Base-by-base conservation (phyloP, 495 filamentous ascomycete species). In the Parathielavia hyrcaniae region DNA sequence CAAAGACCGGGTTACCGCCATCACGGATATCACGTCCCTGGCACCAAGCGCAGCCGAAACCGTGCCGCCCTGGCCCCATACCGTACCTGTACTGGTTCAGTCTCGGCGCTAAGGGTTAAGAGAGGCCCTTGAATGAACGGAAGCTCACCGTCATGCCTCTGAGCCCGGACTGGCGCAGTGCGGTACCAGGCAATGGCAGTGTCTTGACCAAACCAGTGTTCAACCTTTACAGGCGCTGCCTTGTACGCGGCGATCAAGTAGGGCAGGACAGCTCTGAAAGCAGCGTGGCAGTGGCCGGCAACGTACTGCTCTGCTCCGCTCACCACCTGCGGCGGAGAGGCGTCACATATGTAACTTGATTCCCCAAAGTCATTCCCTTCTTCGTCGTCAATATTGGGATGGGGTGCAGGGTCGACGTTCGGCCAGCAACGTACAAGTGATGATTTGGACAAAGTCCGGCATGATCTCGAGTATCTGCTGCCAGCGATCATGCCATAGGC, bases 341-440 rank as follows among this genome's bases (percentile, higher is more conserved):
- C 74, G 5, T 80, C 81, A 35, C 82, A 83, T 58, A 91, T 84
- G 61, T 91, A 89, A 72, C 87, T 86, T 9, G 82, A 81, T 68
- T 91, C 87, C 45, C 86, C 87, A 55, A 80, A 90, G 67, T 90
- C 87, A 57, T 90, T 90, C 87, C 87, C 89, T 68, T 70, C n/a
- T 73, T 20, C 76, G 16, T 0, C 56, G 60, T 66, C 43, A 62
- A 53, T 11, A 44, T 20, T 41, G 2, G 47, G 40, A 40, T 4
- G 19, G 23, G 47, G 20, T 14, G 45, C 38, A 2, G 22, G 26
- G 2, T 45, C 16, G 7, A 19, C 12, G 17, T 11, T 13, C 17
- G 17, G 32, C 5, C 36, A 39, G 16, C 17, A 11, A 14, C 65
- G 34, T 59, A 70, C 69, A 71, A 17, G 69, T 75, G 40, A 77